A percentile compares a stretch with the other conserved stretches of the same genome.
phyloP scores from a whole-genome alignment of 164 flowering plant genomes.

The Euptelea pleiosperma region DNA sequence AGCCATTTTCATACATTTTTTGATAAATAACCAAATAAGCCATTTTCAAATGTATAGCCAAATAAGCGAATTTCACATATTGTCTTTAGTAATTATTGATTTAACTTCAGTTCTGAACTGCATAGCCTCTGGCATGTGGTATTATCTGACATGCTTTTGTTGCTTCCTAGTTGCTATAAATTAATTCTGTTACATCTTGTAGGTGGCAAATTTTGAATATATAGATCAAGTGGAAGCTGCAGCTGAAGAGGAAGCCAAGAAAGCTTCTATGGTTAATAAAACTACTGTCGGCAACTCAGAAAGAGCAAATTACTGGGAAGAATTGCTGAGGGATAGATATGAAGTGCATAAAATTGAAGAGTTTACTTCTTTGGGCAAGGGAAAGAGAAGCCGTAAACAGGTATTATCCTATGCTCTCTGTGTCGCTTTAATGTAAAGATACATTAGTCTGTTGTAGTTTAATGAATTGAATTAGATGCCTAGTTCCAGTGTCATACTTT shows the following conservation, averaged over 20 bases:
- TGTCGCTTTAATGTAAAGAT: background rate
- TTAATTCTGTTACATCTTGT: conserved; percentile 4
- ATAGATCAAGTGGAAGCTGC: conserved; percentile 71
- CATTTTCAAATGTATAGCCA: no score
- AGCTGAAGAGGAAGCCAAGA: conserved; percentile 55
- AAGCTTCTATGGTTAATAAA: conserved; percentile 38
- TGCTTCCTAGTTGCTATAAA: background rate
- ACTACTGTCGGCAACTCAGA: conserved; percentile 48
- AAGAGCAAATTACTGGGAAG: conserved; percentile 84
- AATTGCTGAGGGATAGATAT: conserved; percentile 69
- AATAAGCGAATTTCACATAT: no score
- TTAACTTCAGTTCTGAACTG: no score
- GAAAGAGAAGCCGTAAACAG: conserved; percentile 94
- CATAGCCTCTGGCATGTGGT: background rate
- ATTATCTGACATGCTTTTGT: background rate
- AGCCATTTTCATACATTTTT: no score
- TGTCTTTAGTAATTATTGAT: no score
- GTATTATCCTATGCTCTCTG: conserved; percentile 26
- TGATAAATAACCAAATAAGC: no score
- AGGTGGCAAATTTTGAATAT: conserved; percentile 99
- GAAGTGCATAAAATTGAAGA: conserved; percentile 83
- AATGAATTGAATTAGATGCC: no score
- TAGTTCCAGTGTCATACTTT: no score
- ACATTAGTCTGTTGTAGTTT: no score
- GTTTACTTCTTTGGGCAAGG: conserved; percentile 83